Evolutionary conservation across 1,284 basidiomycete genomes (phyloP).

Genomic region (Sporisorium scitamineum): DNA sequence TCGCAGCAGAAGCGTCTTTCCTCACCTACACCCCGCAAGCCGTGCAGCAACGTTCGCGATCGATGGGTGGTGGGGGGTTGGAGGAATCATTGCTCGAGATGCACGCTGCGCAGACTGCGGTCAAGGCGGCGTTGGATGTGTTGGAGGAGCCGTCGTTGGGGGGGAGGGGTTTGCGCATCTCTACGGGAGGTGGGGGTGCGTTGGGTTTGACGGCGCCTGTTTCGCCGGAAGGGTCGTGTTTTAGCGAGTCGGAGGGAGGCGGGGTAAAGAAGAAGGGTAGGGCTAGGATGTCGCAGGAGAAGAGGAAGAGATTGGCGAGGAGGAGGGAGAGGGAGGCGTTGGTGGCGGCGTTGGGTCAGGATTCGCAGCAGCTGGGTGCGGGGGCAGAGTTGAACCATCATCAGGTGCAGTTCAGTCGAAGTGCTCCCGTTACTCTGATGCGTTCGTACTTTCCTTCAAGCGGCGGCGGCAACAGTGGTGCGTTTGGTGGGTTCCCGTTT

Average conservation of each 20-base stretch:
- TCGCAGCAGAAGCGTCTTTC: background rate
- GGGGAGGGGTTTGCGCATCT: constrained; percentile 25
- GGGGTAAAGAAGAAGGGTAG: constrained; percentile 45
- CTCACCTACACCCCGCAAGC: background rate
- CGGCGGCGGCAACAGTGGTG: too few species aligned
- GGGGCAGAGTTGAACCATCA: too few species aligned
- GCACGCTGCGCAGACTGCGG: constrained; percentile 45
- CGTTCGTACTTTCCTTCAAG: background rate
- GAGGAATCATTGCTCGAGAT: too few species aligned
- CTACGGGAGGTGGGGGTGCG: background rate
- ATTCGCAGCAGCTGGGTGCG: background rate
- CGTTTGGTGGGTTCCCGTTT: constrained; percentile 5
- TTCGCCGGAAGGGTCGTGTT: constrained; percentile 32
- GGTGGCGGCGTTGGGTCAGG: constrained; percentile 5
- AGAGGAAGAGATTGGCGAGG: constrained; percentile 52
- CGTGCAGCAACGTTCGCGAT: constrained; percentile 9
- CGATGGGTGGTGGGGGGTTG: too few species aligned
- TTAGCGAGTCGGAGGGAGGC: constrained; percentile 19
- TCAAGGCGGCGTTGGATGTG: constrained; percentile 45
- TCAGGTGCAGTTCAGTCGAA: constrained; percentile 13
- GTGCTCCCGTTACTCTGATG: constrained; percentile 22
- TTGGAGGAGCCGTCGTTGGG: constrained; percentile 21
- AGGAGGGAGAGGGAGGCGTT: constrained; percentile 55
- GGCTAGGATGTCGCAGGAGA: constrained; percentile 61
- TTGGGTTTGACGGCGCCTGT: constrained; percentile 17